Conservation (phyloP, 106 monocot species). For the Platanthera zijinensis region DNA sequence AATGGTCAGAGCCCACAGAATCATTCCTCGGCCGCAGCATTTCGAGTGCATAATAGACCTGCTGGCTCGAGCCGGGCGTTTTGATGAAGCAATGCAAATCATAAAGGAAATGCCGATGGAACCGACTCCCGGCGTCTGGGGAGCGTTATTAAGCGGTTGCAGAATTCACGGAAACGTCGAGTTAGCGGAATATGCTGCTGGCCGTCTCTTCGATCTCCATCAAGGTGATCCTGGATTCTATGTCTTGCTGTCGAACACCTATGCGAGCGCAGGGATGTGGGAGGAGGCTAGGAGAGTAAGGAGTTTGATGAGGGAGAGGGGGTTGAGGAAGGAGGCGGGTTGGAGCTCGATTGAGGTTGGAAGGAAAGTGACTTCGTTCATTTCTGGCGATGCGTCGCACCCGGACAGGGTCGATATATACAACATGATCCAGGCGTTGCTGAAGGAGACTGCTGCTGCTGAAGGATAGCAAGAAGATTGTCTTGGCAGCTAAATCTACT, state of each 20-base stretch:
- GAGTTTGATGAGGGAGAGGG: constrained; percentile 10
- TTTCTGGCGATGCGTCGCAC: constrained; percentile 15
- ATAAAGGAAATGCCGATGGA: constrained; percentile 12
- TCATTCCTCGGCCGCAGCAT: constrained; percentile 11
- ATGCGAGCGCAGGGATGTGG: constrained; percentile 15
- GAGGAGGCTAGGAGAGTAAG: neutral
- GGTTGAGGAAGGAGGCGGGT: constrained; percentile 5
- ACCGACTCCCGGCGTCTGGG: constrained; percentile 10
- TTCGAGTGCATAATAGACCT: constrained; percentile 15
- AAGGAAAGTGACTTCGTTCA: constrained; percentile 5
- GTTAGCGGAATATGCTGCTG: constrained; percentile 12
- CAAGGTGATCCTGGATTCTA: constrained; percentile 16
- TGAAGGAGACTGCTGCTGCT: neutral
- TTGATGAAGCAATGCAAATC: constrained; percentile 12
- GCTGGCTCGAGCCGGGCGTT: constrained; percentile 9
- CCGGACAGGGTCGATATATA: constrained; percentile 3
- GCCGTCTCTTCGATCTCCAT: constrained; percentile 11
- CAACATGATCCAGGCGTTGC: constrained; percentile 7
- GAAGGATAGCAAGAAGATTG: constrained; percentile 21
- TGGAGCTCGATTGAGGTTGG: constrained; percentile 17
- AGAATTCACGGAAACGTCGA: constrained; percentile 12
- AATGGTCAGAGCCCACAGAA: constrained; percentile 7
- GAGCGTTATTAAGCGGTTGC: constrained; percentile 12
- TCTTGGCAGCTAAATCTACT: neutral
- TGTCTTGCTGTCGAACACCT: constrained; percentile 13